phyloP scores from a whole-genome alignment of 2,329 filamentous ascomycete genomes.

The Fusarium sp. region DNA sequence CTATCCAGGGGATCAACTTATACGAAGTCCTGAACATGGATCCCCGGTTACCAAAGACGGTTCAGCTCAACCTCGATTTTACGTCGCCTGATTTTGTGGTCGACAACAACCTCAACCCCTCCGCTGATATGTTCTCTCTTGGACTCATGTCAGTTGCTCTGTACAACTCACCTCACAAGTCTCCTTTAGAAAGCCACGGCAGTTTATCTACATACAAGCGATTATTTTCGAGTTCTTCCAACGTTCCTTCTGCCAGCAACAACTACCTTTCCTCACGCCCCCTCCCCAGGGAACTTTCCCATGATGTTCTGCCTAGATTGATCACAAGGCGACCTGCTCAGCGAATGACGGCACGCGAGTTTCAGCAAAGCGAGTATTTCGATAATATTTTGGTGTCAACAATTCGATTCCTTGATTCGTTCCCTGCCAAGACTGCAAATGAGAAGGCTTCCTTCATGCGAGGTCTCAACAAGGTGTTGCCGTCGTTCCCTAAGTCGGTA shows the following conservation, averaged over 20 bases:
- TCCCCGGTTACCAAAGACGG: conserved; percentile 79
- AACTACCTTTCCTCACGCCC: conserved; percentile 84
- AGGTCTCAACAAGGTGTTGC: conserved; percentile 85
- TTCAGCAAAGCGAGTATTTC: conserved; percentile 95
- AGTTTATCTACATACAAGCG: conserved; percentile 88
- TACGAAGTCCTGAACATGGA: conserved; percentile 88
- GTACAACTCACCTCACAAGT: conserved; percentile 93
- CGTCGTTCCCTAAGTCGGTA: conserved; percentile 92
- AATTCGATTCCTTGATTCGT: conserved; percentile 90
- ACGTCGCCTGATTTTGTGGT: conserved; percentile 94
- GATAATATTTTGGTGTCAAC: conserved; percentile 97
- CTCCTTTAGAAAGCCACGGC: conserved; percentile 83
- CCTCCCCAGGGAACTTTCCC: conserved; percentile 80
- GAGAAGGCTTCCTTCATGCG: conserved; percentile 95
- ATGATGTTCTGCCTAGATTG: conserved; percentile 82
- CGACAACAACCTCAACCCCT: conserved; percentile 85
- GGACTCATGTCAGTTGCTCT: conserved; percentile 88
- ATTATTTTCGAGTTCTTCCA: conserved; percentile 80
- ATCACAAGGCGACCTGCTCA: conserved; percentile 90
- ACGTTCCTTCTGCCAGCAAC: conserved; percentile 82
- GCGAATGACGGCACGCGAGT: conserved; percentile 86
- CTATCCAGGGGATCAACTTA: conserved; percentile 82
- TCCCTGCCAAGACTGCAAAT: conserved; percentile 89
- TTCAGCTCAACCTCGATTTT: conserved; percentile 93
- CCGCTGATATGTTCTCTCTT: conserved; percentile 93